A percentile compares a stretch with the other conserved stretches of the same genome.
These are phyloP conservation scores for Helminthosporium solani DNA, from an alignment of 2,329 filamentous ascomycete genomes.

Conservation along the genomic window DNA sequence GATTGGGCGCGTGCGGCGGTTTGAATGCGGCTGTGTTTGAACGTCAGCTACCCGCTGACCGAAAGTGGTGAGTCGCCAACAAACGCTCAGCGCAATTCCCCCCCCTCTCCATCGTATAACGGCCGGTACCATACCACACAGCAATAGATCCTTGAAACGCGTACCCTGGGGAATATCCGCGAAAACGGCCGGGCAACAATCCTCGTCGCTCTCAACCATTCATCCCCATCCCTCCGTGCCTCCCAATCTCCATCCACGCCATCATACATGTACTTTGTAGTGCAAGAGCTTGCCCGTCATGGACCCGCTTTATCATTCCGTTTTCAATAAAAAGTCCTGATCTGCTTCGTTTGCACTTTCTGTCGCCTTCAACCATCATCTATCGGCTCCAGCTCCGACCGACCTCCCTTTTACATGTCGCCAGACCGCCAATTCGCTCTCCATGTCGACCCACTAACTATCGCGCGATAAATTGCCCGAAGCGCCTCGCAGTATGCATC, in stretches of 20 bases:
- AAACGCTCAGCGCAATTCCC: constrained; percentile 13
- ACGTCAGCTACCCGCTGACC: constrained; percentile 27
- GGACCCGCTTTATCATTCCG: constrained; percentile 16
- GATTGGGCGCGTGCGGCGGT: constrained; percentile 20
- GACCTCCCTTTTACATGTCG: constrained; percentile 3
- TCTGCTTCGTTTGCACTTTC: constrained; percentile 14
- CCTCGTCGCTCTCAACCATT: not conserved
- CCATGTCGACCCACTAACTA: not conserved
- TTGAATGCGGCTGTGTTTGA: constrained; percentile 38
- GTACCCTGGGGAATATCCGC: constrained; percentile 14
- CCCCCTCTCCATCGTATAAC: constrained; percentile 16
- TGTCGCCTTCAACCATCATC: not conserved
- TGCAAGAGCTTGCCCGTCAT: constrained; percentile 8
- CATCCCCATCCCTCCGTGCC: not conserved
- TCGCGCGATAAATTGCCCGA: constrained; percentile 9
- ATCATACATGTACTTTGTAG: constrained; percentile 8
- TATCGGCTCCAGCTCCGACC: too few species aligned
- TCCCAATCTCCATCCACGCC: constrained; percentile 6
- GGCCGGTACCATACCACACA: constrained; percentile 6
- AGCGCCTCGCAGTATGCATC: not conserved
- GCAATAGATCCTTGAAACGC: too few species aligned
- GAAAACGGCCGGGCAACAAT: not conserved
- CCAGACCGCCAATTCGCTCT: constrained; percentile 1
- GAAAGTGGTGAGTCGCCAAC: constrained; percentile 20
- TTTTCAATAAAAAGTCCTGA: constrained; percentile 11